Evolutionary conservation across 2,329 filamentous ascomycete genomes (phyloP), one percentile per base, ranked within the genome.

Genomic region (Aspergillus sp.): DNA sequence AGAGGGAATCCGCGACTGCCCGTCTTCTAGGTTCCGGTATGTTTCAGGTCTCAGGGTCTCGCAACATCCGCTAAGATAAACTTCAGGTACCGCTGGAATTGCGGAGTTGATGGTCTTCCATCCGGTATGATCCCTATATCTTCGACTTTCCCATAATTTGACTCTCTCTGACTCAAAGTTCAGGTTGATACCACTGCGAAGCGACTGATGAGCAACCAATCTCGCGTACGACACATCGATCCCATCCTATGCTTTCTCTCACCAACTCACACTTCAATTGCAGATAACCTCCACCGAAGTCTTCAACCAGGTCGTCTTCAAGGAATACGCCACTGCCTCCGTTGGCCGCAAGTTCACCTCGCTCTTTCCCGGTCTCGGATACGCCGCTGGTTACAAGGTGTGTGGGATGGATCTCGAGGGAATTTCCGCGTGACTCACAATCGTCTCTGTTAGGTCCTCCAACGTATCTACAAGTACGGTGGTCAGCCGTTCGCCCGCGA

Each of bases 401-500:
- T 49, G 72, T 66, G 36, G 4, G 11, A 29, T 29, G 25, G 25
- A 29, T 29, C 11, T 7, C 7, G 6, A 7, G 25, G 25, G 25
- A 29, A 7, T 29, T 29, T 3, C 25, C 7, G 25, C 7, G 9
- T 29, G 31, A 25, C 9, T 13, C 9, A 14, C 44, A 21, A 2
- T n/a, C 14, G 11, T 38, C 34, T 38, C 34, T 13, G 16, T 61
- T 61, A 87, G 84, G 81, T 97, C 58, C 84, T 96, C 52, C 94
- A 99, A 83, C 83, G 94, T 73, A 86, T 99, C 71, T 99, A 99
- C 84, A 99, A 99, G 79, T 99, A 97, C 70, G 94, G 94, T 62
- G 94, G 94, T 47, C 94, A 99, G 79, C 94, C 94, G 42, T 89
- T 97, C 65, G 92, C 90, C 36, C 88, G 93, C 50, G 94, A 99